Percentiles rank a stretch among this genome's conserved stretches.
phyloP scores from a whole-genome alignment of 306 rosid genomes.

The Pyrus bretschneideri region DNA sequence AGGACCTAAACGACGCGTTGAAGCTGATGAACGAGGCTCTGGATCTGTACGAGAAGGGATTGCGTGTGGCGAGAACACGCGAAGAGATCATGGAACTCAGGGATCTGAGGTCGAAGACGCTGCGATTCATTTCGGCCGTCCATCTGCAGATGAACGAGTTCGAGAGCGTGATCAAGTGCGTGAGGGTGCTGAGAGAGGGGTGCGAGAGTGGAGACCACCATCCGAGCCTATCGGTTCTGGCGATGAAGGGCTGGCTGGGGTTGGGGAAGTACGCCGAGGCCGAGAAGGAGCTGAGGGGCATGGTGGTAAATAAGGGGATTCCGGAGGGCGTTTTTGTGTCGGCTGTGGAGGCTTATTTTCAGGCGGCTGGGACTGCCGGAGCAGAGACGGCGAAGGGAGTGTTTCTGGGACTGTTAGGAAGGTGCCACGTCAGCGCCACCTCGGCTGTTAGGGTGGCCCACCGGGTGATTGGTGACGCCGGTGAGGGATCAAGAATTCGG shows the following conservation, averaged over 20 bases:
- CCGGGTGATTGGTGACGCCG: constrained; percentile 45
- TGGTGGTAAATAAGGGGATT: constrained; percentile 65
- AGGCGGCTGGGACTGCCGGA: constrained; percentile 71
- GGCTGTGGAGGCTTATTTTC: constrained; percentile 73
- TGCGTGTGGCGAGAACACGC: constrained; percentile 39
- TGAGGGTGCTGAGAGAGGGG: constrained; percentile 70
- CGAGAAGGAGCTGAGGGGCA: constrained; percentile 84
- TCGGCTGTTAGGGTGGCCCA: constrained; percentile 78
- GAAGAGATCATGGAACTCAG: constrained; percentile 45
- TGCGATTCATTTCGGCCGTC: constrained; percentile 74
- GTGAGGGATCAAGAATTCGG: constrained; percentile 59
- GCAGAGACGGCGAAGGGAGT: constrained; percentile 89
- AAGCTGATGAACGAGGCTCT: constrained; percentile 84
- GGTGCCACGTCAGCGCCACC: constrained; percentile 81
- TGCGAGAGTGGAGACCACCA: constrained; percentile 61
- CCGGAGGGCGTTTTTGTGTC: constrained; percentile 91
- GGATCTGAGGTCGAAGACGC: constrained; percentile 54
- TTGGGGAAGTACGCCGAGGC: constrained; percentile 65
- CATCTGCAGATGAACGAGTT: constrained; percentile 80
- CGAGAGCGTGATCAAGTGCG: constrained; percentile 80
- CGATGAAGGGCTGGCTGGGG: constrained; percentile 93
- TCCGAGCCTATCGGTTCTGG: constrained; percentile 83
- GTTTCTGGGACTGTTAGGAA: constrained; percentile 73
- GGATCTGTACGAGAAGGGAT: constrained; percentile 70
- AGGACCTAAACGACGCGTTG: constrained; percentile 47